phyloP scores from a whole-genome alignment of 2,329 filamentous ascomycete genomes.

The Keithomyces neogunnii region DNA sequence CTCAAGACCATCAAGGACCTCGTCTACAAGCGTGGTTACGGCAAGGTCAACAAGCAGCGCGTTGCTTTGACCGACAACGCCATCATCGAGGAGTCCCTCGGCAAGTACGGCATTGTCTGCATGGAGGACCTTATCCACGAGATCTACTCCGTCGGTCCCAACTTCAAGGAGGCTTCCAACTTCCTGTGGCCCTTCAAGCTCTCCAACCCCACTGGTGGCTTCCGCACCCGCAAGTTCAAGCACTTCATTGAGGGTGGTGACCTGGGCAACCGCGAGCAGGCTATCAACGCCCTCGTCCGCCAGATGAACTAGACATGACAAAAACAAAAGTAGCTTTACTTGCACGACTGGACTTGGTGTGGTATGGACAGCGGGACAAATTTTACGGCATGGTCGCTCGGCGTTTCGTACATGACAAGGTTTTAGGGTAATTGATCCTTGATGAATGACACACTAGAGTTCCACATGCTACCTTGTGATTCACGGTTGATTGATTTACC shows the following conservation, averaged over 20 bases:
- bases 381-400: constrained; percentile 26
- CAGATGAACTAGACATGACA: constrained; percentile 79
- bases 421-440: constrained; percentile 29
- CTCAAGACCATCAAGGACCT: constrained; percentile 98
- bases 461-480: constrained; percentile 13
- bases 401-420: constrained; percentile 30
- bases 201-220: constrained; percentile 94
- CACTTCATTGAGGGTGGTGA: constrained; percentile 99
- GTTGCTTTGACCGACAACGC: constrained; percentile 94
- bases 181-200: constrained; percentile 99
- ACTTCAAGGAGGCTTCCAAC: constrained; percentile 99
- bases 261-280: constrained; percentile 95
- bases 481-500: not conserved
- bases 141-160: constrained; percentile 96
- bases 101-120: constrained; percentile 98
- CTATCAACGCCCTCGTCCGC: constrained; percentile 92
- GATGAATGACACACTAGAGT: constrained; percentile 33
- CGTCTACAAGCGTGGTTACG: constrained; percentile 99
- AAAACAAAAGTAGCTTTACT: constrained; percentile 2
- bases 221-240: constrained; percentile 96
- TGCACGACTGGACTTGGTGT: constrained; percentile 17
- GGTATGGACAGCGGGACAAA: constrained; percentile 18
- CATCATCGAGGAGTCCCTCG: constrained; percentile 92
- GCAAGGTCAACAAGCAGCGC: constrained; percentile 98
- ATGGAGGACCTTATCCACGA: constrained; percentile 99